Evolutionary conservation across 2,329 filamentous ascomycete species (phyloP), one percentile per base, ranked within the genome.

Genomic region (Venturia oleaginea): DNA sequence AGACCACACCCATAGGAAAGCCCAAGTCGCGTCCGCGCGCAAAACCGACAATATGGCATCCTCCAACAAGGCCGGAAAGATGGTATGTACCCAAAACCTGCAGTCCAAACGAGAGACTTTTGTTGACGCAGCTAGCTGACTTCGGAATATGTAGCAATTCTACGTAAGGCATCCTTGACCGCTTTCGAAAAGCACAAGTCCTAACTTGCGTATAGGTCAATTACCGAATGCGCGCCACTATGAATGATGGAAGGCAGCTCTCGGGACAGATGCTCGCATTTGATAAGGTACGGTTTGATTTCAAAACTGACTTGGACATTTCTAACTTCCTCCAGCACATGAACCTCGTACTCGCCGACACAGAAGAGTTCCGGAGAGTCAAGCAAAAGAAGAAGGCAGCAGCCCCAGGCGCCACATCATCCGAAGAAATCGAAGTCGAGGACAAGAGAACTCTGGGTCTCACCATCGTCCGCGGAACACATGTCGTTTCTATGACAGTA

Each of bases 301-400:
- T 63, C 51, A 43, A 19, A 43, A 40, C 13, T 19, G 32, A 55
- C 17, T 32, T 30, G 27, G 15, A 22, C 17, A 54, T 11, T 17
- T 22, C 40, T 61, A 43, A 43, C 43, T 54, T 59, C 30, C 37
- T 63, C 6, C 69, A 96, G 92, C 94, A 99, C 79, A 99, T 99
- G 94, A 99, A 99, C 77, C 86, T 99, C 69, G 94, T 99, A 67
- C 89, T 99, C 68, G 94, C 93, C 78, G 94, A 99, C 74, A 97
- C 94, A 70, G 94, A 99, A 84, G 93, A 97, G 77, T 97, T 96
- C 78, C 90, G 92, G 76, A 89, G 89, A 74, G 88, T 93, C 67
- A 95, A 94, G 81, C 86, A 90, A 77, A 42, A 54, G 48, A 85
- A 88, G 71, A 83, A 85, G 70, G 95, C 94, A 80, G 80, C 84